Conservation (phyloP, 1,139 yeast species). For the Taiozyma sp. region DNA sequence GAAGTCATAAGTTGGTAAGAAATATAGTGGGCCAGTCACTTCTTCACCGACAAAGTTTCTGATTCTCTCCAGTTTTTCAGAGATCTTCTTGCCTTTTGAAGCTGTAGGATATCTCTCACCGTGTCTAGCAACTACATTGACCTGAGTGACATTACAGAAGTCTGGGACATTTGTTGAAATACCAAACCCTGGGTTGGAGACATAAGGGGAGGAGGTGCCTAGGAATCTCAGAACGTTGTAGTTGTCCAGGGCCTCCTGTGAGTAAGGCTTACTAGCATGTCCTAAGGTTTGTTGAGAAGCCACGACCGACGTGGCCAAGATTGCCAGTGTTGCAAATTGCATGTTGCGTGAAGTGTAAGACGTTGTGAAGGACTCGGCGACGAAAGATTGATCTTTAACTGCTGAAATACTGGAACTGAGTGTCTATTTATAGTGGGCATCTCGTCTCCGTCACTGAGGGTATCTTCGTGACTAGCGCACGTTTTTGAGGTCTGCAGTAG, state of each 20-base stretch:
- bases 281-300: background rate
- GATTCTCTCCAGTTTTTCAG: constrained; percentile 5
- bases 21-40: constrained; percentile 12
- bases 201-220: constrained; percentile 45
- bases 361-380: background rate
- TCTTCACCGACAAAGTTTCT: constrained; percentile 3
- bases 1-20: constrained; percentile 13
- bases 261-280: constrained; percentile 11
- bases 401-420: background rate
- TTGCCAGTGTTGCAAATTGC: background rate
- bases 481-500: too few species aligned
- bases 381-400: background rate
- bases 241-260: constrained; percentile 16
- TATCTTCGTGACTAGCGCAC: too few species aligned
- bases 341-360: background rate
- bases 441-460: too few species aligned
- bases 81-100: constrained; percentile 9
- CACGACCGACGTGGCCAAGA: background rate
- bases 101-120: constrained; percentile 44
- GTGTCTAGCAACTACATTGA: constrained; percentile 42
- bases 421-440: too few species aligned
- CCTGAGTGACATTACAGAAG: constrained; percentile 39
- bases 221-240: constrained; percentile 37
- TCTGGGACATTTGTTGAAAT: constrained; percentile 35
- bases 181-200: constrained; percentile 41